These are phyloP conservation scores for Lactarius sanguifluus DNA, from an alignment of 768 basidiomycete genomes.

Conservation along the genomic window DNA sequence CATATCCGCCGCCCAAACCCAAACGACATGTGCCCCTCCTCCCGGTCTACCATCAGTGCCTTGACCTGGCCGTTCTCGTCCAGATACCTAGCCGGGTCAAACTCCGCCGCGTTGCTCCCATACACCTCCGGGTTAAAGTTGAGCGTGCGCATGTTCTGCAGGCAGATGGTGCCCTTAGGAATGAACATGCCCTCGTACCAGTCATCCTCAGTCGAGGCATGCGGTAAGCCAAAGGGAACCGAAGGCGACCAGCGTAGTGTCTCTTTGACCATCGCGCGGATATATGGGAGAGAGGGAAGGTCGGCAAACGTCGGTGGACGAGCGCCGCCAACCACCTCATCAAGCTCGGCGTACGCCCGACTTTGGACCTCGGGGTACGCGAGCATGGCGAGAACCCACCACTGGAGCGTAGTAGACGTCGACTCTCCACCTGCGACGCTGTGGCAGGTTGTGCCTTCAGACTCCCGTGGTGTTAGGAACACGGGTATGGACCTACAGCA, in stretches of 20 bases:
- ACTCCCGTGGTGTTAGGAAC: neutral
- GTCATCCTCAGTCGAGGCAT: neutral
- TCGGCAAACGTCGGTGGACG: neutral
- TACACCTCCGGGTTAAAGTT: neutral
- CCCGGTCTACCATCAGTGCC: neutral
- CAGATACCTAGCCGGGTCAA: neutral
- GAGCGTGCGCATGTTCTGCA: neutral
- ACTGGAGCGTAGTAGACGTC: neutral
- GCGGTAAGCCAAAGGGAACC: neutral
- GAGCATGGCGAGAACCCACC: neutral
- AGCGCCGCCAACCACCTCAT: neutral
- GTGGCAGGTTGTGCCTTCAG: neutral
- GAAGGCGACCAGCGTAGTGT: neutral
- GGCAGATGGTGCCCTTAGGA: neutral
- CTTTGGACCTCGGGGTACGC: neutral
- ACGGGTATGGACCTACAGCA: conserved; percentile 16
- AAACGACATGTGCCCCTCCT: neutral
- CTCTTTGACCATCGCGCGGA: conserved; percentile 1
- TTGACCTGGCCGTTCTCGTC: neutral
- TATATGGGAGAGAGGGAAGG: neutral
- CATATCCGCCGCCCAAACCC: neutral
- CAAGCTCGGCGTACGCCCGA: neutral
- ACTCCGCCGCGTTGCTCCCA: neutral
- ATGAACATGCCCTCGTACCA: neutral
- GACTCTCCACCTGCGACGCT: neutral